Conservation (phyloP, 805 yeast species). For the Metahyphopichia silvanorum region DNA sequence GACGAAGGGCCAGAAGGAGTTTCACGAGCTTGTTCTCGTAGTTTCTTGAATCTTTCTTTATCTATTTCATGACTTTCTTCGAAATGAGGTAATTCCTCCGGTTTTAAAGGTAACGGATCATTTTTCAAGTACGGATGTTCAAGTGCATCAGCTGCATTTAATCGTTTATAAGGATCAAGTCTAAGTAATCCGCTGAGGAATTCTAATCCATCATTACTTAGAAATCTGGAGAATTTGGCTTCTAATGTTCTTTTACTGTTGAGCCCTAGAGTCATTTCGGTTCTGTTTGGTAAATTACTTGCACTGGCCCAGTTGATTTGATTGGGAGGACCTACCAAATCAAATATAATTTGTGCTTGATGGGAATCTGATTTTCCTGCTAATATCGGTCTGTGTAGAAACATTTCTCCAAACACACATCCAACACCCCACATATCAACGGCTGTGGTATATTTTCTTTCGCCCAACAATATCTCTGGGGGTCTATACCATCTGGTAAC, state of each 20-base stretch:
- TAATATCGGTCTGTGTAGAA: slow-evolving; percentile 74
- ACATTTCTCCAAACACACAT: slow-evolving; percentile 91
- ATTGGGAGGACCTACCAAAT: slow-evolving; percentile 77
- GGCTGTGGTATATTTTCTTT: slow-evolving; percentile 83
- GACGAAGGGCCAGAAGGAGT: neutral
- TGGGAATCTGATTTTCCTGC: slow-evolving; percentile 85
- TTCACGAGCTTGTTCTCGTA: slow-evolving; percentile 16
- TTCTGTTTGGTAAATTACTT: slow-evolving; percentile 52
- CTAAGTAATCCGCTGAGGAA: slow-evolving; percentile 60
- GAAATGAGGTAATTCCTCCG: slow-evolving; percentile 57
- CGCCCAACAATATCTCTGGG: slow-evolving; percentile 88
- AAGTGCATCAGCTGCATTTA: slow-evolving; percentile 78
- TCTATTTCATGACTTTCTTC: slow-evolving; percentile 92
- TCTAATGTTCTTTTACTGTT: slow-evolving; percentile 46
- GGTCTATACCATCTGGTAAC: slow-evolving; percentile 98
- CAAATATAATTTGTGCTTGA: slow-evolving; percentile 80
- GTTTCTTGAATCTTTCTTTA: slow-evolving; percentile 53
- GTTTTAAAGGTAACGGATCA: slow-evolving; percentile 62
- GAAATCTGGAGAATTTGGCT: slow-evolving; percentile 40
- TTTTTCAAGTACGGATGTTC: slow-evolving; percentile 63
- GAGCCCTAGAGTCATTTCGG: slow-evolving; percentile 44
- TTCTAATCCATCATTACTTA: slow-evolving; percentile 48
- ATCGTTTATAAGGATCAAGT: slow-evolving; percentile 68
- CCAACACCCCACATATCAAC: slow-evolving; percentile 98
- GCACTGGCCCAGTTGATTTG: slow-evolving; percentile 60